phyloP scores from a whole-genome alignment of 2,329 filamentous ascomycete species.

The Simplicillium aogashimaense region DNA sequence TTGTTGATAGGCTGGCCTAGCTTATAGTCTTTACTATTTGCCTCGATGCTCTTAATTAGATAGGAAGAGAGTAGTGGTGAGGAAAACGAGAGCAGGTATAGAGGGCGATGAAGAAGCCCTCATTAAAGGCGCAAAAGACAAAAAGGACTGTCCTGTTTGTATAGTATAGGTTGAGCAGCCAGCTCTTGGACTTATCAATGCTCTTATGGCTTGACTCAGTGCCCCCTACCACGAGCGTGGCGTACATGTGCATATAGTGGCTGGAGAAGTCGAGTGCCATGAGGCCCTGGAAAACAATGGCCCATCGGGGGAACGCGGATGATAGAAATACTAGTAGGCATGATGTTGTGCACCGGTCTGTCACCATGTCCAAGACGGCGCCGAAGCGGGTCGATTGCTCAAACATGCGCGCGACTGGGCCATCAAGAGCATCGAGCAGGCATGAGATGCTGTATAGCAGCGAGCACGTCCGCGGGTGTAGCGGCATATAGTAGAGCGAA shows the following conservation, averaged over 20 bases:
- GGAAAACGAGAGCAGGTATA: slow-evolving; percentile 96
- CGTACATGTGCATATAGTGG: slow-evolving; percentile 99
- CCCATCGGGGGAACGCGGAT: slow-evolving; percentile 88
- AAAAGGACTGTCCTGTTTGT: slow-evolving; percentile 95
- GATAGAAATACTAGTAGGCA: slow-evolving; percentile 92
- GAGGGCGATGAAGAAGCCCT: slow-evolving; percentile 95
- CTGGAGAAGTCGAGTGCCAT: slow-evolving; percentile 90
- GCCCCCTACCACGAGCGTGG: slow-evolving; percentile 80
- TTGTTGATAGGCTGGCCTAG: slow-evolving; percentile 62
- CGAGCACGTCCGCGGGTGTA: slow-evolving; percentile 93
- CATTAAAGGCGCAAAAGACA: slow-evolving; percentile 80
- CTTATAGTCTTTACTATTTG: slow-evolving; percentile 39
- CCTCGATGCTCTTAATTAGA: slow-evolving; percentile 55
- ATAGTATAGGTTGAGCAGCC: slow-evolving; percentile 91
- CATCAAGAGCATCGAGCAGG: slow-evolving; percentile 89
- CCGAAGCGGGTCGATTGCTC: slow-evolving; percentile 93
- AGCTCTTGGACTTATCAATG: slow-evolving; percentile 78
- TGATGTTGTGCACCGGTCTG: slow-evolving; percentile 91
- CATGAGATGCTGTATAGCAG: slow-evolving; percentile 88
- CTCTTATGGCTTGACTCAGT: slow-evolving; percentile 82
- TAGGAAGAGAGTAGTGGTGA: slow-evolving; percentile 82
- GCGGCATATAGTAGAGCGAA: slow-evolving; percentile 97
- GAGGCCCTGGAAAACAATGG: slow-evolving; percentile 86
- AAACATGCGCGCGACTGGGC: slow-evolving; percentile 70
- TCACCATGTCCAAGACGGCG: slow-evolving; percentile 97